Conservation (phyloP, 169 alveolate species). For the Plasmodium adleri region DNA sequence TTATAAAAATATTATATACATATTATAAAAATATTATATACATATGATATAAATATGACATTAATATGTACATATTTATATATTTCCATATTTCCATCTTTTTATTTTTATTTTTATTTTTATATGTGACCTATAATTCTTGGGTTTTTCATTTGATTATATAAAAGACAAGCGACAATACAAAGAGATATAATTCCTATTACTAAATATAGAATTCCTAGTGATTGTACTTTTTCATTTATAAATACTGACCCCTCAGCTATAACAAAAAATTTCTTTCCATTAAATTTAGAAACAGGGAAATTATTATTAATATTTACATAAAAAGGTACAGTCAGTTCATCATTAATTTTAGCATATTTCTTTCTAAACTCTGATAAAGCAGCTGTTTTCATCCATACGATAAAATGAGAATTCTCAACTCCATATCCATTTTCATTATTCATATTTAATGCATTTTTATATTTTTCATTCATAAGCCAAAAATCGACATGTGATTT, state of each 20-base stretch:
- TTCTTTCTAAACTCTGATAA: constrained; percentile 84
- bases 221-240: constrained; percentile 46
- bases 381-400: constrained; percentile 90
- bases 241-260: constrained; percentile 68
- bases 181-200: constrained; percentile 49
- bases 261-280: constrained; percentile 82
- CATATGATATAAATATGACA: no score
- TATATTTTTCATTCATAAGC: constrained; percentile 37
- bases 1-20: no score
- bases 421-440: constrained; percentile 86
- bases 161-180: constrained; percentile 33
- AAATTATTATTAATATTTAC: constrained; percentile 79
- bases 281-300: constrained; percentile 81
- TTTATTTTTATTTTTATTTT: no score
- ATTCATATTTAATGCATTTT: constrained; percentile 74
- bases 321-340: constrained; percentile 82
- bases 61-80: no score
- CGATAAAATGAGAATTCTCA: constrained; percentile 88
- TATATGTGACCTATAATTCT: constrained; percentile 55
- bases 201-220: constrained; percentile 48
- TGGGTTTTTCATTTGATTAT: constrained; percentile 50
- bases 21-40: no score
- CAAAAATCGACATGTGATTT: constrained; percentile 74
- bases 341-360: constrained; percentile 85
- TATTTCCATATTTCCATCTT: no score